Evolutionary conservation across 2,329 filamentous ascomycete species (phyloP).

Genomic region (Cercospora beticola): DNA sequence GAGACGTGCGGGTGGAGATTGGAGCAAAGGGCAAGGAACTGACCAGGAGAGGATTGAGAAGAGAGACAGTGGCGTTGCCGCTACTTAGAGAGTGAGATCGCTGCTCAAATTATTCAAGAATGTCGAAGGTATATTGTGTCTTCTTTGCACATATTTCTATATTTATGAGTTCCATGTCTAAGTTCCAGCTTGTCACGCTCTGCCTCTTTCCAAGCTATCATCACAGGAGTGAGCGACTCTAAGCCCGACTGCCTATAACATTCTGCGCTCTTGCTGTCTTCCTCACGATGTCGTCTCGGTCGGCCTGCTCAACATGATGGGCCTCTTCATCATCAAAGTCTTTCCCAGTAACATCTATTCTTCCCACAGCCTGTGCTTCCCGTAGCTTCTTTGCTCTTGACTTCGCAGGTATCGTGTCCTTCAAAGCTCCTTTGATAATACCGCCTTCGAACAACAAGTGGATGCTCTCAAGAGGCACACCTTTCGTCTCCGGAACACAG

Average conservation of each 20-base stretch:
- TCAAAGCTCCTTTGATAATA: conserved; percentile 43
- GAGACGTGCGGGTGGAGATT: conserved; percentile 22
- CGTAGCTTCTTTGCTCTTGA: conserved; percentile 41
- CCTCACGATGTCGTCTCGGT: conserved; percentile 8
- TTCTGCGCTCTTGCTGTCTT: conserved; percentile 1
- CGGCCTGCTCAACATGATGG: conserved; percentile 17
- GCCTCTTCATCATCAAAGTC: conserved; percentile 14
- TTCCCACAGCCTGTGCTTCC: conserved; percentile 34
- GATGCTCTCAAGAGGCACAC: conserved; percentile 45
- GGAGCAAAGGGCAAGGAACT: conserved; percentile 21
- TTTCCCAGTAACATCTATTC: conserved; percentile 30
- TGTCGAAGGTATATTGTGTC: too few species aligned
- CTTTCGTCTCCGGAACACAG: conserved; percentile 47
- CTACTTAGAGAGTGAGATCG: background rate
- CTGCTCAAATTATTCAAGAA: too few species aligned
- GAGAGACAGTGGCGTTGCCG: conserved; percentile 17
- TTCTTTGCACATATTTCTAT: background rate
- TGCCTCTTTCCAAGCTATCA: too few species aligned
- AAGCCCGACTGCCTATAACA: background rate
- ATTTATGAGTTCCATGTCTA: background rate
- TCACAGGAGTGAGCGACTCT: background rate
- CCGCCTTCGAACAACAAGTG: conserved; percentile 45
- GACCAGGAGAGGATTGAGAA: conserved; percentile 25
- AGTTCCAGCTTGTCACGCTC: too few species aligned
- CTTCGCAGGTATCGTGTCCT: conserved; percentile 41